A percentile compares a stretch with the other conserved stretches of the same genome.
Conservation (phyloP, 2,329 filamentous ascomycete species). For the Cladophialophora psammophila region DNA sequence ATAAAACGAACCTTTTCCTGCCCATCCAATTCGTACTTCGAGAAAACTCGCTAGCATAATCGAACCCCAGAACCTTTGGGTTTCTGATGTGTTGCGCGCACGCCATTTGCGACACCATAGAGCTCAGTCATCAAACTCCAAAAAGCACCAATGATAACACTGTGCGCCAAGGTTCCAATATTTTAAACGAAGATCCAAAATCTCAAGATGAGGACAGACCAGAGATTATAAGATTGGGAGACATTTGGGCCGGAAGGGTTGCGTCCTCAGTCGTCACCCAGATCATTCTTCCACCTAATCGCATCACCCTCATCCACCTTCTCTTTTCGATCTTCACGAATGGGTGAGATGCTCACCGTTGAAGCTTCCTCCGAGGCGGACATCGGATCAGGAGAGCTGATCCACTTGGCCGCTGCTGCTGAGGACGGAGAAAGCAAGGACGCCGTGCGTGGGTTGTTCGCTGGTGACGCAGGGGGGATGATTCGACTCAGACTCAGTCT, state of each 20-base stretch:
- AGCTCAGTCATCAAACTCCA: not conserved
- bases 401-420: not conserved
- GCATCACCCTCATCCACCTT: slow-evolving; percentile 7
- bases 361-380: slow-evolving; percentile 14
- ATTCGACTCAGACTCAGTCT: slow-evolving; percentile 16
- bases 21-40: not conserved
- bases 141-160: not conserved
- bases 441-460: slow-evolving; percentile 3
- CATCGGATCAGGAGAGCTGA: slow-evolving; percentile 8
- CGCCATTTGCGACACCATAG: not conserved
- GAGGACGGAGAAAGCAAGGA: slow-evolving; percentile 13
- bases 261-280: slow-evolving; percentile 22
- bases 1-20: too few species aligned
- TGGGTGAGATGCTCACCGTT: slow-evolving; percentile 1
- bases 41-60: not conserved
- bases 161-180: not conserved
- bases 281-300: slow-evolving; percentile 20
- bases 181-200: not conserved
- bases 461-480: slow-evolving; percentile 1
- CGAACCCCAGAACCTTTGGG: not conserved
- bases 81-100: not conserved
- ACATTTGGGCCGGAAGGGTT: not conserved
- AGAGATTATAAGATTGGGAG: not conserved
- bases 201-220: not conserved
- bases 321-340: slow-evolving; percentile 1